These are phyloP conservation scores for Hevea brasiliensis DNA, from an alignment of 345 rosid genomes.

Conservation along the genomic window DNA sequence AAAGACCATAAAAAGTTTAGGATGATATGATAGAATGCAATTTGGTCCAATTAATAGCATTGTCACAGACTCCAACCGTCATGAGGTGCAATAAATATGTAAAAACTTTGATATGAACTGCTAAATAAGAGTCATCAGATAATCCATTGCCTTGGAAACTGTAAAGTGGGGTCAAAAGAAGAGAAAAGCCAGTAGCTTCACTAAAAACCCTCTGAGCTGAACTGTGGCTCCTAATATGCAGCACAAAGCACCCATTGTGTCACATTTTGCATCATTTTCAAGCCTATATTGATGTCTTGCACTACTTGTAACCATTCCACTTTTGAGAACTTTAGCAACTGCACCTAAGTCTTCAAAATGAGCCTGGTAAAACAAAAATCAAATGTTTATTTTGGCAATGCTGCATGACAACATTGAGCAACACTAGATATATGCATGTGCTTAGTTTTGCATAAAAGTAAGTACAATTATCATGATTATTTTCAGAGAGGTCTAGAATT, in stretches of 20 bases:
- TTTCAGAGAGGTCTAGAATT: no score
- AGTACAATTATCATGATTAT: neutral
- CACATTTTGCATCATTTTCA: constrained; percentile 91
- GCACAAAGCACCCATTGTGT: constrained; percentile 96
- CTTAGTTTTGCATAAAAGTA: constrained; percentile 4
- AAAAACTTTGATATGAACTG: constrained; percentile 64
- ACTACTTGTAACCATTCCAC: constrained; percentile 92
- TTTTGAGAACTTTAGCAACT: constrained; percentile 88
- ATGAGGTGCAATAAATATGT: constrained; percentile 81
- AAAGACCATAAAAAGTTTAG: constrained; percentile 87
- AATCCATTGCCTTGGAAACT: constrained; percentile 73
- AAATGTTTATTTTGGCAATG: constrained; percentile 8
- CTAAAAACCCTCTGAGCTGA: constrained; percentile 91
- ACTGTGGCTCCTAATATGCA: constrained; percentile 78
- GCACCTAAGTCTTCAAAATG: constrained; percentile 90
- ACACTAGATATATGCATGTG: neutral
- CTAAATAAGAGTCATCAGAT: constrained; percentile 53
- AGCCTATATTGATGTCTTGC: constrained; percentile 89
- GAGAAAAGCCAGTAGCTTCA: constrained; percentile 97
- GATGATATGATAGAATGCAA: constrained; percentile 77
- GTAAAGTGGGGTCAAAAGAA: constrained; percentile 85
- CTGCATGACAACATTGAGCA: neutral
- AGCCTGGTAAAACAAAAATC: constrained; percentile 45
- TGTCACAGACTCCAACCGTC: constrained; percentile 83
- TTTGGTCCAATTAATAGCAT: constrained; percentile 78